Evolutionary conservation across 192 early-diverging fungal species (phyloP), one percentile per base, ranked within the genome.

Genomic region (Diversispora epigaea): DNA sequence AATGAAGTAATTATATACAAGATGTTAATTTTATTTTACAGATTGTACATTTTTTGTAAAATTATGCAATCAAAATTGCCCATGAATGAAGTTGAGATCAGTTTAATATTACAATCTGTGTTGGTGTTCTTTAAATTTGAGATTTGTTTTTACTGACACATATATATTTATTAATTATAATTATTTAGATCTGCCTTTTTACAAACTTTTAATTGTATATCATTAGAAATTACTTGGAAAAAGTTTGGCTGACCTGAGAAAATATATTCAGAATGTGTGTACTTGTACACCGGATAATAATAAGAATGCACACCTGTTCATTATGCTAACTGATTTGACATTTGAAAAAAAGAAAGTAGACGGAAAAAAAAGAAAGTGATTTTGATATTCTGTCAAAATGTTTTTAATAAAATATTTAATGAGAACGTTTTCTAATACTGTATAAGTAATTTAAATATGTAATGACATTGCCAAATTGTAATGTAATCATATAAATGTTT

Each of bases 321-420:
- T 61, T 61, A 61, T 21, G 21, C 3, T 6, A 10, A 61, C 60
- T 14, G 60, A 61, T 61, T 61, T 61, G 60, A 61, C 17, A 21
- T 21, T 21, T 21, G 17, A 3, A 61, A 61, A 40, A 61, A 61
- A 61, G 21, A 61, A 17, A 8, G 47, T 49, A 49, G n/a, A n/a
- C n/a, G n/a, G n/a, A n/a, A n/a, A n/a, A n/a, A 60, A 60, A 60
- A 60, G 17, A 5, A 17, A 60, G 57, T 60, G 57, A 60, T 17
- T 17, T 60, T 60, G 57, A 60, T 17, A 60, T 60, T 60, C 25
- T 60, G 57, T 60, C 57, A 60, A 60, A 60, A 60, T 60, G 57
- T 60, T 60, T 60, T 60, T 60, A 60, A 60, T 60, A 60, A 60
- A 47, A 10, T 17, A 60, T 60, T 60, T 60, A 60, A 60, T 60